phyloP scores from a whole-genome alignment of 305 asterid species.

The Fraxinus baroniana region DNA sequence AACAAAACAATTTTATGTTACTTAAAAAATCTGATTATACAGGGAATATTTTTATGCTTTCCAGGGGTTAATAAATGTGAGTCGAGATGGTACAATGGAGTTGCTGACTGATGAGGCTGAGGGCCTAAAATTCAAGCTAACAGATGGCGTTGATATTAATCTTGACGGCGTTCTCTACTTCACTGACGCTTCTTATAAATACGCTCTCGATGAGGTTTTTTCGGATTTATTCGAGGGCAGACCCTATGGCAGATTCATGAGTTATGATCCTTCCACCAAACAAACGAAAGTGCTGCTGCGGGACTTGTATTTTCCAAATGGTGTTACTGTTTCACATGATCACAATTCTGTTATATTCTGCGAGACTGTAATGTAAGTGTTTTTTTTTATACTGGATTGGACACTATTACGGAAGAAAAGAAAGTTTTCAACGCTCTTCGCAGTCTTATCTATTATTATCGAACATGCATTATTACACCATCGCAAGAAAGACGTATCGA shows the following conservation, averaged over 20 bases:
- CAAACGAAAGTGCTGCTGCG: constrained; percentile 47
- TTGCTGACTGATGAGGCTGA: constrained; percentile 68
- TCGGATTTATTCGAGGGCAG: constrained; percentile 56
- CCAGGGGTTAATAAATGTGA: constrained; percentile 78
- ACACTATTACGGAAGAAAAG: too few relatives aligned
- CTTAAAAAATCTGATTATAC: too few relatives aligned
- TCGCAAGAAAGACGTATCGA: not conserved
- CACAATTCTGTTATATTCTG: constrained; percentile 62
- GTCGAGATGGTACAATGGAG: constrained; percentile 50
- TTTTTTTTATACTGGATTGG: too few relatives aligned
- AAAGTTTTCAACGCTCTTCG: too few relatives aligned
- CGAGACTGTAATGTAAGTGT: constrained; percentile 61
- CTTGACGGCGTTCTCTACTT: constrained; percentile 42
- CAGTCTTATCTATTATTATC: too few relatives aligned
- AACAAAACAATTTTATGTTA: too few relatives aligned
- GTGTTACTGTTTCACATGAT: constrained; percentile 67
- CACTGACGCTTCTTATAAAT: constrained; percentile 71
- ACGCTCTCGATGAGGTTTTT: constrained; percentile 27
- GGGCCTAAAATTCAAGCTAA: constrained; percentile 60
- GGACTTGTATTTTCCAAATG: constrained; percentile 71
- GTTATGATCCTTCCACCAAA: constrained; percentile 69
- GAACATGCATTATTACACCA: not conserved
- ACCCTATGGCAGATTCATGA: constrained; percentile 71
- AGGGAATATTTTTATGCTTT: too few relatives aligned
- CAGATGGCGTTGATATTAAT: constrained; percentile 70